Percentiles rank a stretch among this genome's conserved stretches.
phyloP scores from a whole-genome alignment of 2,329 filamentous ascomycete genomes.

The Tolypocladium tundrense region DNA sequence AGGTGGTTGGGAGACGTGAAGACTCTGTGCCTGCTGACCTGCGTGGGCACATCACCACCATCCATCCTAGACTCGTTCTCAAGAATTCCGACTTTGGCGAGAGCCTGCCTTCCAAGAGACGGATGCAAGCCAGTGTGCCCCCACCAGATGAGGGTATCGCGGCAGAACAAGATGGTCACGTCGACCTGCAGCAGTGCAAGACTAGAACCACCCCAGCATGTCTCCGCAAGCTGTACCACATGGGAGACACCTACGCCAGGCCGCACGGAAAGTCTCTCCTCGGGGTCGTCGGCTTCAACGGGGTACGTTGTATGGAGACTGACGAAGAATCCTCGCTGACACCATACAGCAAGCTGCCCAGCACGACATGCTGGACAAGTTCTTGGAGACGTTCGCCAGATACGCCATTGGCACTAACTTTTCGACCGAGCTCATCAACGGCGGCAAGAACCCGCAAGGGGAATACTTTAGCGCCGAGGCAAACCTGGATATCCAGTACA shows the following conservation, averaged over 20 bases:
- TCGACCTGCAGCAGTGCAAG: slow-evolving; percentile 18
- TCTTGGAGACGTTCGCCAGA: slow-evolving; percentile 43
- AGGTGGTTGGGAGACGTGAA: not conserved
- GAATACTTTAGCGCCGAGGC: slow-evolving; percentile 20
- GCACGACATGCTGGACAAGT: slow-evolving; percentile 43
- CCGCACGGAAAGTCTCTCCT: slow-evolving; percentile 52
- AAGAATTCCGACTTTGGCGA: not conserved
- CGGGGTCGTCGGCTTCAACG: slow-evolving; percentile 43
- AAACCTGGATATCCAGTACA: slow-evolving; percentile 27
- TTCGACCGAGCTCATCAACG: slow-evolving; percentile 44
- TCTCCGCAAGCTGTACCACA: slow-evolving; percentile 32
- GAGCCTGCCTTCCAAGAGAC: not conserved
- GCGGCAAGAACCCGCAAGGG: slow-evolving; percentile 40
- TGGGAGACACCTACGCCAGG: slow-evolving; percentile 36
- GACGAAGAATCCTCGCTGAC: slow-evolving; percentile 3
- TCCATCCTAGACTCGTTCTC: not conserved
- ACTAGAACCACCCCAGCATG: slow-evolving; percentile 31
- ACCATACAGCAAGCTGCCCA: slow-evolving; percentile 35
- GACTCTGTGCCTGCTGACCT: not conserved
- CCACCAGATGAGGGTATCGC: not conserved
- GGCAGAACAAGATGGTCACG: not conserved
- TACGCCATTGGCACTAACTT: slow-evolving; percentile 44
- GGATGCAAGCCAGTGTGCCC: not conserved
- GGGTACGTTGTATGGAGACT: slow-evolving; percentile 13
- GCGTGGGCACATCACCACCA: not conserved